Evolutionary conservation across 768 basidiomycete genomes (phyloP).

Genomic region (Hypholoma sublateritium): DNA sequence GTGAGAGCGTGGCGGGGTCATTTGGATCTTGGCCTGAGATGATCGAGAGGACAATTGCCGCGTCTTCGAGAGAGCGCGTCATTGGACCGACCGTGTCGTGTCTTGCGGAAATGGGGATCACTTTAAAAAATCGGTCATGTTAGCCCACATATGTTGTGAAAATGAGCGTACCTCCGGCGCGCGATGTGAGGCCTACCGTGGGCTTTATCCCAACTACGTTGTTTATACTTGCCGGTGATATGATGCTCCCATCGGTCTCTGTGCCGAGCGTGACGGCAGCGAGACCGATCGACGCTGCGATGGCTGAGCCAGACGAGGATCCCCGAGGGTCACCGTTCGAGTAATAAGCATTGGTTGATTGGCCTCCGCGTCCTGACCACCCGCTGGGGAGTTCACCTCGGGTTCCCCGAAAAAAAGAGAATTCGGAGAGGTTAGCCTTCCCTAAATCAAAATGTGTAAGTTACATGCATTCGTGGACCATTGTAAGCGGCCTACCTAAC

Average conservation of each 20-base stretch:
- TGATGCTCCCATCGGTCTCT: conserved; percentile 57
- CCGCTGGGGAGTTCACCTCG: conserved; percentile 45
- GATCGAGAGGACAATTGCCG: conserved; percentile 50
- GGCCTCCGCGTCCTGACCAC: conserved; percentile 59
- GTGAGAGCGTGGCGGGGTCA: conserved; percentile 52
- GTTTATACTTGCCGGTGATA: conserved; percentile 50
- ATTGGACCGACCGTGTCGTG: conserved; percentile 64
- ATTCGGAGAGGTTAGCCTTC: conserved; percentile 59
- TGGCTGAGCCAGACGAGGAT: conserved; percentile 58
- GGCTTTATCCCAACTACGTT: conserved; percentile 62
- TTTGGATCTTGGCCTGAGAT: conserved; percentile 56
- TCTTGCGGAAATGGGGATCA: conserved; percentile 54
- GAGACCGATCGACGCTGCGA: conserved; percentile 52
- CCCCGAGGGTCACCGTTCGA: conserved; percentile 55
- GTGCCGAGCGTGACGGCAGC: conserved; percentile 46
- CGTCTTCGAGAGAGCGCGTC: conserved; percentile 51
- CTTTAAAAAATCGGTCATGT: conserved; percentile 23
- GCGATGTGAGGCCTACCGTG: conserved; percentile 58
- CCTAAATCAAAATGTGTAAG: conserved; percentile 25
- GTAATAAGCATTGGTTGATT: conserved; percentile 49
- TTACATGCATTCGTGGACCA: neutral
- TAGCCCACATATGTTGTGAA: neutral
- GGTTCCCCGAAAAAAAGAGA: conserved; percentile 45
- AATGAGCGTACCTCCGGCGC: conserved; percentile 48
- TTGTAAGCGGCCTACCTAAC: conserved; percentile 27